Evolutionary conservation across 2,329 filamentous ascomycete species (phyloP).

Genomic region (Verticillium isaacii): DNA sequence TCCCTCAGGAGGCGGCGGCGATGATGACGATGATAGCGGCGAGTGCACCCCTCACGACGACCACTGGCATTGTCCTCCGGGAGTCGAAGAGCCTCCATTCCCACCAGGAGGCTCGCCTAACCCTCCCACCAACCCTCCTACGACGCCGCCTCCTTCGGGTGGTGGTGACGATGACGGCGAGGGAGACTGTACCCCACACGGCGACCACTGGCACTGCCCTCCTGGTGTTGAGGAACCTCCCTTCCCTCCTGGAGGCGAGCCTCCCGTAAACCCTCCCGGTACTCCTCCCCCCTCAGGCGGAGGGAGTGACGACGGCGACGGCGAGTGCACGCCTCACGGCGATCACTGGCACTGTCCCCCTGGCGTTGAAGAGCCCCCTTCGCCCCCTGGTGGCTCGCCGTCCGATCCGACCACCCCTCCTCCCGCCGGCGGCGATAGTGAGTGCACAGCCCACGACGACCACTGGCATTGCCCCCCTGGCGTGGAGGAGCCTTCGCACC

Average conservation of each 20-base stretch:
- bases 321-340: slow-evolving; percentile 1
- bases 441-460: slow-evolving; percentile 1
- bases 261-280: neutral
- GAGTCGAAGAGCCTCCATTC: slow-evolving; percentile 3
- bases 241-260: neutral
- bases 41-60: slow-evolving; percentile 4
- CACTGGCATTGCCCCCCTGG: slow-evolving; percentile 9
- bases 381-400: neutral
- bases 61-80: slow-evolving; percentile 12
- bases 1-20: no score
- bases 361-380: slow-evolving; percentile 6
- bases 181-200: neutral
- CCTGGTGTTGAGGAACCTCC: slow-evolving; percentile 7
- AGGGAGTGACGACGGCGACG: neutral
- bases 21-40: neutral
- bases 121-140: neutral
- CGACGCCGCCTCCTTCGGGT: neutral
- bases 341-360: slow-evolving; percentile 11
- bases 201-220: slow-evolving; percentile 11
- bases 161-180: neutral
- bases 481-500: neutral
- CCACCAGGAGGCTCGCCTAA: neutral
- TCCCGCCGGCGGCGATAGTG: neutral
- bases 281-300: neutral
- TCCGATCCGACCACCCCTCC: neutral